Conservation (phyloP, 192 early-diverging fungal species). For the Coemansia sp. region DNA sequence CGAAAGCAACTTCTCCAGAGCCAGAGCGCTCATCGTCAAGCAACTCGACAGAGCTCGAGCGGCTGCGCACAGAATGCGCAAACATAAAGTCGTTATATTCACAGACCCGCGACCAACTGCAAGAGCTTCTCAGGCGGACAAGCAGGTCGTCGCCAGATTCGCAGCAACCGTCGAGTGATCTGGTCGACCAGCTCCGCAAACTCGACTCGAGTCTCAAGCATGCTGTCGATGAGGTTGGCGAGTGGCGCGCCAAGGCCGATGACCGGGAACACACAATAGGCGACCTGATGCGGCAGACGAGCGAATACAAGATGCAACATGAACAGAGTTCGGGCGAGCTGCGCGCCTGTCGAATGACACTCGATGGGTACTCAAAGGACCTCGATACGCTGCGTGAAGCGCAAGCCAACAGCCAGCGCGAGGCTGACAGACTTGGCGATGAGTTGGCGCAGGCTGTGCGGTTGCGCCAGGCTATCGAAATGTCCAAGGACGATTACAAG, state of each 20-base stretch:
- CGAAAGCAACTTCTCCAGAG: background rate
- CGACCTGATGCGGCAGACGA: slow-evolving; percentile 22
- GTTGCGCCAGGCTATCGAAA: slow-evolving; percentile 37
- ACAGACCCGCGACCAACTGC: slow-evolving; percentile 53
- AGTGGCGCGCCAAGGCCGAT: slow-evolving; percentile 35
- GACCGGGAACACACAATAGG: slow-evolving; percentile 28
- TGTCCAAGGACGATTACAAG: slow-evolving; percentile 56
- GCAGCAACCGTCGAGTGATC: slow-evolving; percentile 12
- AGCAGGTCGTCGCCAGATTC: background rate
- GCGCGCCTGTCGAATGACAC: slow-evolving; percentile 16
- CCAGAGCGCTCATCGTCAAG: slow-evolving; percentile 10
- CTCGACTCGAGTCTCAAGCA: slow-evolving; percentile 39
- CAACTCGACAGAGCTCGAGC: slow-evolving; percentile 12
- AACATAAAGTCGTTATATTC: slow-evolving; percentile 51
- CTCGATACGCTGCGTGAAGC: slow-evolving; percentile 26
- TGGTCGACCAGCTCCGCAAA: slow-evolving; percentile 39
- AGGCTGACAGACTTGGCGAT: slow-evolving; percentile 14
- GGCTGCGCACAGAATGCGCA: slow-evolving; percentile 36
- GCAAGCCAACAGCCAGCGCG: slow-evolving; percentile 14
- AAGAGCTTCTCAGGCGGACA: slow-evolving; percentile 22
- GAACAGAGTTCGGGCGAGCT: slow-evolving; percentile 31
- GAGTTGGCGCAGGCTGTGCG: slow-evolving; percentile 31
- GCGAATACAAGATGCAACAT: slow-evolving; percentile 34
- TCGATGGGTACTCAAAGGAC: slow-evolving; percentile 33
- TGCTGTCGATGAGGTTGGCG: slow-evolving; percentile 36